Percentiles rank a stretch among this genome's conserved stretches.
phyloP scores from a whole-genome alignment of 2,329 filamentous ascomycete species.

The Neofusicoccum kwambonambiense region DNA sequence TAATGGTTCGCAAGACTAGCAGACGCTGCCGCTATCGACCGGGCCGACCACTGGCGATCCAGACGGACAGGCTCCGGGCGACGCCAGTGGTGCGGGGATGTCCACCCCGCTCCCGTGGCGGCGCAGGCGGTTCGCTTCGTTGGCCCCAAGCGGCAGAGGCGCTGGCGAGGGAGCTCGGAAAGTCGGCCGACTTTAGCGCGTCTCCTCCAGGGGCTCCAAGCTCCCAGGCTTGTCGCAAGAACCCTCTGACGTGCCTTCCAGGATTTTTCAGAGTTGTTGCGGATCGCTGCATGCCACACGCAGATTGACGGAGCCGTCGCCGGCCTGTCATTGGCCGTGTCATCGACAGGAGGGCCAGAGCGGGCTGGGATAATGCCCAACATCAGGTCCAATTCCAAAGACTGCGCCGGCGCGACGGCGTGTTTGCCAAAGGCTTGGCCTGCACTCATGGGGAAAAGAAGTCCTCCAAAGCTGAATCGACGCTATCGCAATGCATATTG shows the following conservation, averaged over 20 bases:
- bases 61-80: not conserved
- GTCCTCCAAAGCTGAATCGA: not conserved
- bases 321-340: not conserved
- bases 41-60: not conserved
- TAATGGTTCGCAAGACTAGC: not conserved
- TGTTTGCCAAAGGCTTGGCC: not conserved
- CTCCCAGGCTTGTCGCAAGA: not conserved
- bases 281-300: not conserved
- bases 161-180: not conserved
- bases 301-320: not conserved
- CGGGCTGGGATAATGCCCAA: not conserved
- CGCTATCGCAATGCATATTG: conserved; percentile 2
- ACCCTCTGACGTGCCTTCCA: not conserved
- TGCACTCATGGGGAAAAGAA: not conserved
- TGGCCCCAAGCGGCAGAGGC: conserved; percentile 1
- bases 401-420: not conserved
- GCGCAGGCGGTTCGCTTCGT: not conserved
- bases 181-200: not conserved
- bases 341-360: not conserved
- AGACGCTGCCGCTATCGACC: not conserved
- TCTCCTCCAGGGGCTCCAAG: not conserved
- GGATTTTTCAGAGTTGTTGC: not conserved
- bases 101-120: not conserved
- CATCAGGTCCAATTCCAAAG: not conserved
- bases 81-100: not conserved